Conservation (phyloP, 2,329 filamentous ascomycete species). For the Aureobasidium sp. region DNA sequence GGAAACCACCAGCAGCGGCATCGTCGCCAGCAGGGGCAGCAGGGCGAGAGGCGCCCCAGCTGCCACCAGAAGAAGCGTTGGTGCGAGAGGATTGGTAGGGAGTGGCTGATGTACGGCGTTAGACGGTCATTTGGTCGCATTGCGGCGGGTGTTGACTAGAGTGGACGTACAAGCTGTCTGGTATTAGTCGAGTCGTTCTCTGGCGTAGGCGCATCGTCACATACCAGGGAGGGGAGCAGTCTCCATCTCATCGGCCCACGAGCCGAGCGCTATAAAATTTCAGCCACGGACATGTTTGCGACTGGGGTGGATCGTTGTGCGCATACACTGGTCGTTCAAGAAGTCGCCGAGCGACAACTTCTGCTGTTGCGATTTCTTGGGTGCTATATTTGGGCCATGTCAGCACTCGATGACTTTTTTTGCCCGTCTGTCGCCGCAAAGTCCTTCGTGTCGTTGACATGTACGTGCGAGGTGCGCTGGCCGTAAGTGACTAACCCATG, state of each 20-base stretch:
- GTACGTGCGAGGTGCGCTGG: constrained; percentile 16
- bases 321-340: constrained; percentile 89
- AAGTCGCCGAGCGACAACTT: constrained; percentile 99
- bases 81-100: constrained; percentile 13
- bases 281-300: constrained; percentile 32
- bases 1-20: constrained; percentile 18
- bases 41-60: constrained; percentile 14
- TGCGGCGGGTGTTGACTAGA: not conserved
- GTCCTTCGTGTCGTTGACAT: constrained; percentile 15
- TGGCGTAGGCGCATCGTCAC: not conserved
- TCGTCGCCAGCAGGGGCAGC: constrained; percentile 12
- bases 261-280: constrained; percentile 71
- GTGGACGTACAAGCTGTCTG: constrained; percentile 13
- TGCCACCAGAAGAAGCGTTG: constrained; percentile 12
- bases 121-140: constrained; percentile 2
- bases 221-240: constrained; percentile 36
- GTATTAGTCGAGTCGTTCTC: not conserved
- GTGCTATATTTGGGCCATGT: constrained; percentile 64
- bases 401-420: constrained; percentile 16
- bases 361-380: constrained; percentile 92
- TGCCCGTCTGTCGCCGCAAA: constrained; percentile 26
- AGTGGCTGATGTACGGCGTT: not conserved
- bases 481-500: constrained; percentile 50
- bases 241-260: constrained; percentile 99
- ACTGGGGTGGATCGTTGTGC: constrained; percentile 21